Percentiles rank a stretch among this genome's conserved stretches.
These are phyloP conservation scores for Bruguiera gymnorhiza DNA, from an alignment of 345 rosid genomes.

Conservation along the genomic window DNA sequence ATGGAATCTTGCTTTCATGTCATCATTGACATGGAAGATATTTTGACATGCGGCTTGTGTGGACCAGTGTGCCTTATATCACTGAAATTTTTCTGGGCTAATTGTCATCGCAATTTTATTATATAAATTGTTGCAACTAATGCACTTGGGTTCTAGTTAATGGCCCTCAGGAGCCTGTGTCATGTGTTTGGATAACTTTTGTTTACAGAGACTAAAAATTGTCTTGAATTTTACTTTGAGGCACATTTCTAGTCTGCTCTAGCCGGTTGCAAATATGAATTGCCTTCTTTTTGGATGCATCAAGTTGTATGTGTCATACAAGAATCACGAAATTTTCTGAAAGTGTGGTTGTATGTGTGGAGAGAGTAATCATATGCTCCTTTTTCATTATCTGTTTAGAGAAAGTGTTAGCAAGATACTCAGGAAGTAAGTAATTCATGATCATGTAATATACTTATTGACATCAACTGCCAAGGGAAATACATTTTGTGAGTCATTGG, in stretches of 20 bases:
- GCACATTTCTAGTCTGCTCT: neutral
- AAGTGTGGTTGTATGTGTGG: neutral
- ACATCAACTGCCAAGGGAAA: neutral
- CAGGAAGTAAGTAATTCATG: neutral
- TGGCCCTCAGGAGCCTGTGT: neutral
- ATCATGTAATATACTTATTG: neutral
- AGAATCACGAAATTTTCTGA: neutral
- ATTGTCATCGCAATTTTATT: too few species aligned
- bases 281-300: too few species aligned
- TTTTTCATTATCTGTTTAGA: too few species aligned
- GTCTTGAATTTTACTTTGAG: neutral
- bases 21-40: too few species aligned
- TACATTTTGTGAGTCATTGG: neutral
- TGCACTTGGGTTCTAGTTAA: neutral
- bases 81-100: too few species aligned
- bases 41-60: too few species aligned
- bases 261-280: neutral
- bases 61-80: too few species aligned
- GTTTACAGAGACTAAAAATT: neutral
- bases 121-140: neutral
- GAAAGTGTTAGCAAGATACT: neutral
- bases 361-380: conserved; percentile 1
- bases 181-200: neutral
- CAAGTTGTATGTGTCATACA: neutral
- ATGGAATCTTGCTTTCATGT: too few species aligned